phyloP scores from a whole-genome alignment of 1,139 yeast genomes.

The Taiozyma sp. region DNA sequence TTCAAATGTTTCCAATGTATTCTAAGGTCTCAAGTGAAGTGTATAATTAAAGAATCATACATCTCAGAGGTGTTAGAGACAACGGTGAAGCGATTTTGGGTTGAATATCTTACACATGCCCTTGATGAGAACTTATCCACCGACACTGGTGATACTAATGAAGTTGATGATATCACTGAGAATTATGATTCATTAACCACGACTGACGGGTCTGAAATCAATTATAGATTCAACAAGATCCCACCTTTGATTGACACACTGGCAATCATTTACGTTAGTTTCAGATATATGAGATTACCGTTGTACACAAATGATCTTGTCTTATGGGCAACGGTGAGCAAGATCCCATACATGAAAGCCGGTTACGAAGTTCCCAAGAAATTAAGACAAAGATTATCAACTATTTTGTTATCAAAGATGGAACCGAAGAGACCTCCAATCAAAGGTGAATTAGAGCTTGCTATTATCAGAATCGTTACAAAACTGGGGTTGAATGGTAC shows the following conservation, averaged over 20 bases:
- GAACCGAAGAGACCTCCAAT: slow-evolving; percentile 32
- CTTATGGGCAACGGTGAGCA: slow-evolving; percentile 29
- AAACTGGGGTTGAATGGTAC: slow-evolving; percentile 12
- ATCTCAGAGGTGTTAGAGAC: slow-evolving; percentile 35
- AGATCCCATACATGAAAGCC: slow-evolving; percentile 37
- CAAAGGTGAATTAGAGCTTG: slow-evolving; percentile 27
- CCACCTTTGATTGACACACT: slow-evolving; percentile 29
- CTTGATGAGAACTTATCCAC: not conserved
- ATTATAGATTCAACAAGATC: slow-evolving; percentile 8
- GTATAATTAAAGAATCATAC: slow-evolving; percentile 30
- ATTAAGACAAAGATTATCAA: slow-evolving; percentile 27
- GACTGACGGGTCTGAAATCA: slow-evolving; percentile 2
- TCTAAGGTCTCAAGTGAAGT: slow-evolving; percentile 43
- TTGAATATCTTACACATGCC: slow-evolving; percentile 23
- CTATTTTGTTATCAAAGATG: slow-evolving; percentile 24
- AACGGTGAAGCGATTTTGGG: slow-evolving; percentile 51
- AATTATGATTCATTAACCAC: not conserved
- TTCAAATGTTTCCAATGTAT: slow-evolving; percentile 52
- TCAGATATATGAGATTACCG: slow-evolving; percentile 35
- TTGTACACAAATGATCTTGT: slow-evolving; percentile 35
- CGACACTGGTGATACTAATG: not conserved
- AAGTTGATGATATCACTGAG: not conserved
- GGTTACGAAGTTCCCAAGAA: slow-evolving; percentile 30
- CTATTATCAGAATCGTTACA: slow-evolving; percentile 16
- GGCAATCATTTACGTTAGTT: slow-evolving; percentile 35